Evolutionary conservation across 2,329 filamentous ascomycete genomes (phyloP), one percentile per base, ranked within the genome.

Genomic region (Claviceps lovelessii): DNA sequence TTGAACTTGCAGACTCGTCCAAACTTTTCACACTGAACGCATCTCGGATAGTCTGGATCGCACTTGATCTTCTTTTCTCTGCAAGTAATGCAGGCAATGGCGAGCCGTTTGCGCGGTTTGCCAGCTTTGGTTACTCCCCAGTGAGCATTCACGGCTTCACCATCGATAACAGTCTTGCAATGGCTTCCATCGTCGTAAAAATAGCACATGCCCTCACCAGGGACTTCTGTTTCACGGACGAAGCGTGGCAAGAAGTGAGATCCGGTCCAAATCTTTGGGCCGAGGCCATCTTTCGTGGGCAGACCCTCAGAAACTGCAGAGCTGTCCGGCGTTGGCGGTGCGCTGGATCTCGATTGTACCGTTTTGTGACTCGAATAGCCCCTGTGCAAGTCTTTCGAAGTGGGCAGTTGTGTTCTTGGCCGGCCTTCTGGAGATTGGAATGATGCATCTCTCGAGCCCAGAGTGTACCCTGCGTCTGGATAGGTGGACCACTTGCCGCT

Each of bases 51-150:
- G 62, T 90, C 89, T 1, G 90, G 90, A 60, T 95, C 89, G 65
- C 90, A 96, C 69, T 95, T 95, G 72, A 96, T 95, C 76, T 95
- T 96, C 81, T 95, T 96, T 72, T 95, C 90, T 52, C 90, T 81
- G 67, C 90, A 96, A 13, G 89, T 93, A 56, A 95, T 78, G 65
- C 90, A 96, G n/a, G 89, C 89, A 67, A 95, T 90, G 29, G 90
- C 90, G 55, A 95, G 76, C 55, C 90, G 79, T 72, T 96, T 96
- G 61, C 90, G 81, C 50, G 90, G 90, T 72, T 95, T 95, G 15
- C 90, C 90, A 2, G 90, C 90, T 71, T 95, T 95, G 41, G 90
- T 95, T 10, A 95, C 83, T 17, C 90, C 90, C 90, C 90, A 95
- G 61, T 88, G 87, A 1, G 90, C 88, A 66, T 95, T 95, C 52